A percentile compares a stretch with the other conserved stretches of the same genome.
phyloP scores from a whole-genome alignment of 148 eudicot genomes.

The Polygonum aviculare region DNA sequence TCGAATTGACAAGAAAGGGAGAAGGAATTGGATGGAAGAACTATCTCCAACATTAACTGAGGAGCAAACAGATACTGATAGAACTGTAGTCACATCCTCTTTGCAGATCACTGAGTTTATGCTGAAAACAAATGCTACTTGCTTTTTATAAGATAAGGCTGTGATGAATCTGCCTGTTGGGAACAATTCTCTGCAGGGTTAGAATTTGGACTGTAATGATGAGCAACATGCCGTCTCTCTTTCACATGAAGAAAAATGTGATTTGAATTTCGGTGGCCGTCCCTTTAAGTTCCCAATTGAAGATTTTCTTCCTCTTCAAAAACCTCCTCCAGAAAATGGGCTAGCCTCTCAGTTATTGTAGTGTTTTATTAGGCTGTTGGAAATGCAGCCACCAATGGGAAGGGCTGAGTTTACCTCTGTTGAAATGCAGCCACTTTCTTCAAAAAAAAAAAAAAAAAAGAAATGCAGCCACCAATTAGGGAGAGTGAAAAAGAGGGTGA shows the following conservation, averaged over 20 bases:
- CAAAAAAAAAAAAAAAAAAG: no score
- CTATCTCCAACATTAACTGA: constrained; percentile 6
- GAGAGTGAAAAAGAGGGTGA: no score
- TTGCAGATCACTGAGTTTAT: constrained; percentile 10
- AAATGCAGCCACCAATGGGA: constrained; percentile 45
- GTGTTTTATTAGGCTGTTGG: constrained; percentile 64
- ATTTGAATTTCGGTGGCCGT: constrained; percentile 77
- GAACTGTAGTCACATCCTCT: constrained; percentile 1
- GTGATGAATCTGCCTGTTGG: constrained; percentile 4
- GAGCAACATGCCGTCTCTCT: constrained; percentile 57
- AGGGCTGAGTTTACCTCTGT: no score
- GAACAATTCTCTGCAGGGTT: not conserved
- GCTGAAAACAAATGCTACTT: constrained; percentile 11
- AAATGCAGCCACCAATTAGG: no score
- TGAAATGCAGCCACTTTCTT: no score
- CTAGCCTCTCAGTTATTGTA: constrained; percentile 46
- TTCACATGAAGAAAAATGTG: constrained; percentile 87
- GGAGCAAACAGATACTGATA: constrained; percentile 4
- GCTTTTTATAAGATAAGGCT: constrained; percentile 7
- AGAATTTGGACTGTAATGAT: constrained; percentile 1
- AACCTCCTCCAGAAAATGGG: constrained; percentile 38
- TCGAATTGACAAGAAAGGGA: not conserved
- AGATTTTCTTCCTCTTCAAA: constrained; percentile 72
- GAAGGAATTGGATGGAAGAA: constrained; percentile 9
- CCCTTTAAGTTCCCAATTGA: constrained; percentile 75